Conservation (phyloP, 2,329 filamentous ascomycete genomes). For the Aphanocladium album region DNA sequence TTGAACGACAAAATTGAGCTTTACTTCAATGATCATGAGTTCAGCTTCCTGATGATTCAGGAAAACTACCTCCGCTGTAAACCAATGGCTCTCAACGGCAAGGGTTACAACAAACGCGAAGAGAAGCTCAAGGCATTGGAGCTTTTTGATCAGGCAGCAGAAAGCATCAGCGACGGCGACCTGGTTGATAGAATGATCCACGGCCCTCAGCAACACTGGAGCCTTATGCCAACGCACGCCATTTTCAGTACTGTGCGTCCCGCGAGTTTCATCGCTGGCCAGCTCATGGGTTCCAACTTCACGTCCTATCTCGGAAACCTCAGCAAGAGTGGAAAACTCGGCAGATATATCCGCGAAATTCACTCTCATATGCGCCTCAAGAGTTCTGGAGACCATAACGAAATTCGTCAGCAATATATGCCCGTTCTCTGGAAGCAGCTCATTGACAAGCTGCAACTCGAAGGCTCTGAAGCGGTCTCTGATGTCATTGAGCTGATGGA, state of each 20-base stretch:
- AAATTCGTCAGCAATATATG: conserved; percentile 91
- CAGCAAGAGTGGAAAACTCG: conserved; percentile 75
- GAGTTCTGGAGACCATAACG: conserved; percentile 84
- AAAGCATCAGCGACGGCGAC: conserved; percentile 96
- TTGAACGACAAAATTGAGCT: conserved; percentile 97
- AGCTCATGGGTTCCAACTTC: conserved; percentile 69
- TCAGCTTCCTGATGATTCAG: conserved; percentile 95
- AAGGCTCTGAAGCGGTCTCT: conserved; percentile 77
- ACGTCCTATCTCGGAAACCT: conserved; percentile 94
- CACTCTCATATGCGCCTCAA: conserved; percentile 95
- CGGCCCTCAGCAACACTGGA: conserved; percentile 96
- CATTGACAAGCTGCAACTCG: conserved; percentile 65
- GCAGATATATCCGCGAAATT: conserved; percentile 82
- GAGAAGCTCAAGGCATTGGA: conserved; percentile 78
- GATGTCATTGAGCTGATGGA: conserved; percentile 95
- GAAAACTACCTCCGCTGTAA: conserved; percentile 92
- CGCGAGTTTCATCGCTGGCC: conserved; percentile 79
- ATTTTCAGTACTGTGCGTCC: conserved; percentile 93
- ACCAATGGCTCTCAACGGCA: conserved; percentile 58
- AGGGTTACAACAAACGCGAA: conserved; percentile 57
- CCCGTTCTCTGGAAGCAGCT: conserved; percentile 81
- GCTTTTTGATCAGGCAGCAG: conserved; percentile 78
- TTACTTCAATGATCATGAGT: conserved; percentile 99
- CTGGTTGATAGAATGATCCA: conserved; percentile 97
- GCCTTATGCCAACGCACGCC: conserved; percentile 92